Conservation (phyloP, 1,284 basidiomycete species). For the Microstroma glucosiphilum region DNA sequence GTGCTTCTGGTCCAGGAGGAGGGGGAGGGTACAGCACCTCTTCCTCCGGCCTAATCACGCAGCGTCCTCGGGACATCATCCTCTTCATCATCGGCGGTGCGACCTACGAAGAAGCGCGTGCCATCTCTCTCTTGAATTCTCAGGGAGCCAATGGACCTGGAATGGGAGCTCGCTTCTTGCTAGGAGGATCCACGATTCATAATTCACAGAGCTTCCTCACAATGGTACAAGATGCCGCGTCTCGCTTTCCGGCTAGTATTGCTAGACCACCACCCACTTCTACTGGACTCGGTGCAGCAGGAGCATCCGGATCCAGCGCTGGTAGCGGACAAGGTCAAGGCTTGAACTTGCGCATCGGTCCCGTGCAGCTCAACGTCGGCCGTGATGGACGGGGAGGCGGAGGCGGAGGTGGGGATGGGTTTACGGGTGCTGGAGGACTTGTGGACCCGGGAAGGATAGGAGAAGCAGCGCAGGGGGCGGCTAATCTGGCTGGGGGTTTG, state of each 20-base stretch:
- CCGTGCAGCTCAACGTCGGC: conserved; percentile 32
- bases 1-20: conserved; percentile 12
- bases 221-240: conserved; percentile 43
- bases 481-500: background rate
- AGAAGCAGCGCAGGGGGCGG: conserved; percentile 3
- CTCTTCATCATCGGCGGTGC: conserved; percentile 48
- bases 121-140: conserved; percentile 35
- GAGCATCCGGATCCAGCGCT: conserved; percentile 8
- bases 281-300: too few species aligned
- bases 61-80: conserved; percentile 44
- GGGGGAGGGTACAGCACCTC: conserved; percentile 11
- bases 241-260: conserved; percentile 29
- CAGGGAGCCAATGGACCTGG: conserved; percentile 22
- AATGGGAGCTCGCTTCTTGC: conserved; percentile 30
- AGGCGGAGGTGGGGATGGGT: conserved; percentile 13
- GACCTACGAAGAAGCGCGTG: conserved; percentile 48
- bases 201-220: conserved; percentile 38
- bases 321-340: conserved; percentile 14
- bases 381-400: conserved; percentile 9
- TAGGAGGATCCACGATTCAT: conserved; percentile 45
- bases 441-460: conserved; percentile 11
- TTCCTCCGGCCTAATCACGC: conserved; percentile 2
- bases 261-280: conserved; percentile 31
- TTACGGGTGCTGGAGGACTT: conserved; percentile 14
- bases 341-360: conserved; percentile 38